Conservation (phyloP, 345 rosid genomes). For the Geranium rotundifolium region DNA sequence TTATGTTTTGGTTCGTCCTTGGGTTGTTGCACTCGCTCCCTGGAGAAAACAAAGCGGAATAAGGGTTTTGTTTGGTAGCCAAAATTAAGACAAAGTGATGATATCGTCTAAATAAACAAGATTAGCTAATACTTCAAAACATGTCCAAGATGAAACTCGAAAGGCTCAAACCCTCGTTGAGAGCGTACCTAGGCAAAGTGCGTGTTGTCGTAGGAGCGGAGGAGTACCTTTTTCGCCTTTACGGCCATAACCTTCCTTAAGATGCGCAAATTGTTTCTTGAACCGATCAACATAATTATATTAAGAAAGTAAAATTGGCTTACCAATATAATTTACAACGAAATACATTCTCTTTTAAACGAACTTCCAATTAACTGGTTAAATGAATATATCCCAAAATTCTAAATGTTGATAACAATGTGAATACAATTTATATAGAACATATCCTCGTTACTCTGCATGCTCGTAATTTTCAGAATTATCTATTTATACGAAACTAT, state of each 20-base stretch:
- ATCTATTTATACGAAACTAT: not conserved
- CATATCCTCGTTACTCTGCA: too few species aligned
- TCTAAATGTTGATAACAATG: too few species aligned
- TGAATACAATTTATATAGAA: too few species aligned
- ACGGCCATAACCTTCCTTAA: constrained; percentile 76
- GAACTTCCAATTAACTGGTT: too few species aligned
- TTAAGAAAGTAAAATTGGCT: constrained; percentile 1
- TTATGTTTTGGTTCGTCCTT: constrained; percentile 38
- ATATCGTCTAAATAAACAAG: too few species aligned
- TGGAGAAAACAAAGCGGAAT: constrained; percentile 18
- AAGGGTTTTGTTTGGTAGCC: not conserved
- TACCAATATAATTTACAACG: not conserved
- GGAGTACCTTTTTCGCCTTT: constrained; percentile 74
- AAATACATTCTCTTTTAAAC: not conserved
- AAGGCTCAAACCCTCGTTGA: not conserved
- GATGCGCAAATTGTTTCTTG: constrained; percentile 98
- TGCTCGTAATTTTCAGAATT: too few species aligned
- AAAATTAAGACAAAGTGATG: too few species aligned
- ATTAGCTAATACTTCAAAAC: too few species aligned
- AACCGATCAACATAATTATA: constrained; percentile 92
- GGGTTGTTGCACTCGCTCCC: constrained; percentile 74
- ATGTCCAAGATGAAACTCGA: not conserved
- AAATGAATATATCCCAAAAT: too few species aligned
- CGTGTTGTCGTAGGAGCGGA: constrained; percentile 82
- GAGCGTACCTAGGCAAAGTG: constrained; percentile 77